Evolutionary conservation across 75 land plant species (phyloP), one percentile per base, ranked within the genome.

Genomic region (Pinus tabuliformis): DNA sequence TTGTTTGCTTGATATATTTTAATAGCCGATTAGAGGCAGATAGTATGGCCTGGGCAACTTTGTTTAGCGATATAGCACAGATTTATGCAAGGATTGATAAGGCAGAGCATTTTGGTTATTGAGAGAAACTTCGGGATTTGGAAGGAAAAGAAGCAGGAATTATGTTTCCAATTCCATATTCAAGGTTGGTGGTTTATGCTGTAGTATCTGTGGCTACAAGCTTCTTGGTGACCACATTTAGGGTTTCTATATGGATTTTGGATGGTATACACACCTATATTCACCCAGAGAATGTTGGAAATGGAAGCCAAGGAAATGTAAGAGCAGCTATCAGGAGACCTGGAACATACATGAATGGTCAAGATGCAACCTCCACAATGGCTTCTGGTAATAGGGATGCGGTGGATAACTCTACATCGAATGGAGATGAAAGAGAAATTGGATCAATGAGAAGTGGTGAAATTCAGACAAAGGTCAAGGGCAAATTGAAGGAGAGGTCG

Each of bases 261-360:
- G 49, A 45, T 45, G 91, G 89, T 64, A 80, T 90, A 70, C 70
- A 82, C 84, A 85, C 91, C n/a, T 93, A 93, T 75, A 77, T 93
- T 73, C 91, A 88, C 73, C 96, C 96, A 56, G 96, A 93, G 16
- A 59, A 73, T 73, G 63, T 80, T 39, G 62, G 45, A 57, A 68
- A 56, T 24, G 30, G 42, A 24, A 37, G 59, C 16, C 20, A 71
- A 54, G 77, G 74, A 15, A 76, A 76, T 56, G 57, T 73, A 70
- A 56, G 73, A 75, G 81, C 84, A 24, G 86, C 84, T 16, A 82
- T 85, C 45, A 77, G 83, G 17, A 60, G 85, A 21, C 91, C 91
- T 14, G 80, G 49, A 30, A 49, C 54, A 49, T 11, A 49, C 54
- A 49, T 11, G 54, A 49, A 49, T 49, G 54, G 54, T 49, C 54